Evolutionary conservation across 208 protist species (phyloP), one percentile per base, ranked within the genome.

Genomic region (Leishmania amazonensis): DNA sequence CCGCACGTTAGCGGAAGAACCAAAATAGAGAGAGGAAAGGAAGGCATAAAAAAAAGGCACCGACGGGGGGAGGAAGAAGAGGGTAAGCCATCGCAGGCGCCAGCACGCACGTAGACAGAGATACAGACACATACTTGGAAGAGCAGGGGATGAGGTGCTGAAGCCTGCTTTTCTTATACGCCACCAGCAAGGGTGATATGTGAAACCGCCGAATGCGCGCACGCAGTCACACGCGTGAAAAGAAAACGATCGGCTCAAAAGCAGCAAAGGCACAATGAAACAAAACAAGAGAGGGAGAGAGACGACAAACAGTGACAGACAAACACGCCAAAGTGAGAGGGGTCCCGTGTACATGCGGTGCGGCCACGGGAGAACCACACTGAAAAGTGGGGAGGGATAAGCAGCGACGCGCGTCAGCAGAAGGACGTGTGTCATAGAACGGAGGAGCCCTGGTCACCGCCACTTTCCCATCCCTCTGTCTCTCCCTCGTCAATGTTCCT

Each of bases 221-320:
- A 38, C 28, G 35, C 15, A 76, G n/a, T 1, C 1, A 76, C 21
- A 78, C 75, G 45, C 68, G 51, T 54, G 49, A 78, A 42, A 75
- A 75, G 3, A 24, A 71, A 78, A 70, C 9, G 24, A 54, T 38
- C 24, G 4, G 2, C 17, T 53, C 28, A 51, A 84, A 80, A 83
- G 38, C 70, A 57, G 40, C 76, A 74, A 51, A 49, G 75, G 31
- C 51, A 64, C n/a, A 51, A 71, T 49, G 45, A 75, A 83, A 76
- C 57, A 28, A 35, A 35, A 35, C 31, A 35, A 35, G 31, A 35
- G 31, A 35, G 31, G 31, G 51, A 13, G 51, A 1, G 17, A 54
- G 51, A 54, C 51, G 58, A 31, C 4, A 81, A 76, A 80, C 31
- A 9, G 51, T 17, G 28, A 38, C 45, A 0, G 49, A 75, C 53